Percentiles rank a stretch among this genome's conserved stretches.
Conservation (phyloP, 2,329 filamentous ascomycete genomes). For the Alternaria alternata region DNA sequence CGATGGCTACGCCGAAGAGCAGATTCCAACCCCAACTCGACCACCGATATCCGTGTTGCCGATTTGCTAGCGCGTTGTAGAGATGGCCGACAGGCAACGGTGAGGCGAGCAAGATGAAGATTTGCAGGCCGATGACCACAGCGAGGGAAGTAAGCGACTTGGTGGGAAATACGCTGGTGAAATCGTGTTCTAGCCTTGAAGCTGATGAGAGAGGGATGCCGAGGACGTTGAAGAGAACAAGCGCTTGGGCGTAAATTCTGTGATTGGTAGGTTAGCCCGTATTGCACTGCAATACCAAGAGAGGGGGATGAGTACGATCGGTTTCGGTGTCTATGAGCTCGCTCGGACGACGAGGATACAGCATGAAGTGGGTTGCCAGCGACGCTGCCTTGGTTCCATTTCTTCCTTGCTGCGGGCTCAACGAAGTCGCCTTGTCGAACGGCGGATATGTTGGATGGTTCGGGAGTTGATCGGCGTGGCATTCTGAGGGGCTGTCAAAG, state of each 20-base stretch:
- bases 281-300: not conserved
- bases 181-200: slow-evolving; percentile 33
- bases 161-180: slow-evolving; percentile 17
- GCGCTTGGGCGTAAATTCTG: slow-evolving; percentile 29
- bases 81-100: not conserved
- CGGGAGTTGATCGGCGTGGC: not conserved
- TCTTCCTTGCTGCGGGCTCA: not conserved
- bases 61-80: not conserved
- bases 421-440: not conserved
- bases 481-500: not conserved
- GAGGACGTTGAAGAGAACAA: slow-evolving; percentile 36
- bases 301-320: not conserved
- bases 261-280: not conserved
- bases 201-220: slow-evolving; percentile 37
- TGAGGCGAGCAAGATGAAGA: slow-evolving; percentile 23
- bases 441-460: not conserved
- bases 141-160: slow-evolving; percentile 17
- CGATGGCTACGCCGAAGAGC: not conserved
- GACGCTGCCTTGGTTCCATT: not conserved
- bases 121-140: slow-evolving; percentile 20
- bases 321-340: not conserved
- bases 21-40: not conserved
- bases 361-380: not conserved
- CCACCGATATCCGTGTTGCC: not conserved
- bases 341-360: not conserved